Evolutionary conservation across 2,329 filamentous ascomycete genomes (phyloP), one percentile per base, ranked within the genome.

Genomic region (Calycina herbarum): DNA sequence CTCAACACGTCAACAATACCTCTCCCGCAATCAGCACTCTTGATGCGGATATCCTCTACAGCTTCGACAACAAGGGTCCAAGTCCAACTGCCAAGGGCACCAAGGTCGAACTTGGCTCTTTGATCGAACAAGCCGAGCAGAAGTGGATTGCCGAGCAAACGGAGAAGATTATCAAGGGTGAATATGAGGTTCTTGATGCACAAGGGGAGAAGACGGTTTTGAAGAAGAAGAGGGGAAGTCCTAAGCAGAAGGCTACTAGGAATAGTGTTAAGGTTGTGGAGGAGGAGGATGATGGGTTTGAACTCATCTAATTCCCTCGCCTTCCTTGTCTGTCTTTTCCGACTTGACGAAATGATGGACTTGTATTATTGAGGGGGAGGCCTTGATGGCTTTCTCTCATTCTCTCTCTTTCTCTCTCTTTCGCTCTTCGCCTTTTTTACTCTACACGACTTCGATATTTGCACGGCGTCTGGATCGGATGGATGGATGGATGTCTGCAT

Each of bases 161-260:
- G 1, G 75, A 77, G 29, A 71, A 70, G 64, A 73, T 77, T 42
- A 66, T 77, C 8, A 69, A 69, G 57, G 72, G 68, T 7, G 75
- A 77, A 60, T 77, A 76, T 57, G 75, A 76, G 67, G 73, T 77
- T 20, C 59, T 77, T 33, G 75, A 77, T 66, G 67, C 65, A n/a
- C 64, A 72, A 4, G 75, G 75, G 3, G 74, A 76, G 69, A 71
- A 64, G 8, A 69, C 69, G 17, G 64, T 71, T n/a, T 61, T 71
- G 29, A 66, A 60, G 4, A 72, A 72, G 54, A 73, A 70, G 66
- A 72, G 69, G 66, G 63, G 54, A 8, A 74, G 70, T 57, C 74
- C 74, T 1, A 76, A 72, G 69, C 68, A 71, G 62, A 71, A 68
- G 64, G 68, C 70, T 61, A 40, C 58, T 17, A 71, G 70, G 66